phyloP scores from a whole-genome alignment of 2,329 filamentous ascomycete species.

The Alternaria solani region DNA sequence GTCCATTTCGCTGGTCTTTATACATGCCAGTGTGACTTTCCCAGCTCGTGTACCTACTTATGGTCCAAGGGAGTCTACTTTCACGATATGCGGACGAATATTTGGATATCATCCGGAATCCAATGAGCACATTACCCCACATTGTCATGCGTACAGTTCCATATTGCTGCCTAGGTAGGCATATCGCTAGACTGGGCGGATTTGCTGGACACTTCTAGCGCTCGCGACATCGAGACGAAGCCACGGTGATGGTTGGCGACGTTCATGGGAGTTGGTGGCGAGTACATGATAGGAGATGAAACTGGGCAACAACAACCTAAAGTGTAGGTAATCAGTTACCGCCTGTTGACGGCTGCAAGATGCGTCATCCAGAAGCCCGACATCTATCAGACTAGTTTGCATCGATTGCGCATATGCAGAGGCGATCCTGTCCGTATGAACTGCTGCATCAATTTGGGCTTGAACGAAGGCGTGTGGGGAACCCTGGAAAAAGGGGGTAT shows the following conservation, averaged over 20 bases:
- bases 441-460: constrained; percentile 14
- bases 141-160: neutral
- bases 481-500: constrained; percentile 4
- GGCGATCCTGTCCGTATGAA: constrained; percentile 4
- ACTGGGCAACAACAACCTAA: neutral
- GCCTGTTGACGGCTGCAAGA: neutral
- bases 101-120: neutral
- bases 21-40: neutral
- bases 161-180: neutral
- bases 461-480: constrained; percentile 8
- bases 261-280: neutral
- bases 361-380: neutral
- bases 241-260: neutral
- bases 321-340: neutral
- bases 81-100: neutral
- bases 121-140: constrained; percentile 3
- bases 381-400: neutral
- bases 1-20: neutral
- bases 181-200: neutral
- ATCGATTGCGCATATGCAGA: neutral
- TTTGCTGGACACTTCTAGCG: neutral
- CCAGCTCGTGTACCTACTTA: neutral
- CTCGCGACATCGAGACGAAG: neutral
- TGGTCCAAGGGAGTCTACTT: neutral
- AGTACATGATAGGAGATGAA: neutral